A percentile compares a stretch with the other conserved stretches of the same genome.
Conservation (phyloP, 2,329 filamentous ascomycete genomes). For the Paecilomyces sp. region DNA sequence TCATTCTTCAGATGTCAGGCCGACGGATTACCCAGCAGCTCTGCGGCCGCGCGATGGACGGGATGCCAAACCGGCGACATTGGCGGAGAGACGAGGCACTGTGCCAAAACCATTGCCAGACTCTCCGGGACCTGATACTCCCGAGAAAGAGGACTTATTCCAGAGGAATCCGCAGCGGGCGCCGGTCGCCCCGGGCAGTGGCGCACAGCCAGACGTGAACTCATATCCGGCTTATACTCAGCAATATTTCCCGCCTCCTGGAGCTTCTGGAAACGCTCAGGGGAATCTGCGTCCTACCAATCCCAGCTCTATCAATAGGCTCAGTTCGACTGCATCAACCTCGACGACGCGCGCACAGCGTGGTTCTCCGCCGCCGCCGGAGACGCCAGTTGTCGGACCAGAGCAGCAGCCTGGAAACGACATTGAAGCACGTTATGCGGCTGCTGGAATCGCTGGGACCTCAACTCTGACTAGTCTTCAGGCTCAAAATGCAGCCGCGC, state of each 20-base stretch:
- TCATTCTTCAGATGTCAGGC: conserved; percentile 18
- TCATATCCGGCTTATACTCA: conserved; percentile 50
- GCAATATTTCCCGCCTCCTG: conserved; percentile 56
- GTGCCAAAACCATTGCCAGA: conserved; percentile 72
- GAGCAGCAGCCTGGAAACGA: conserved; percentile 65
- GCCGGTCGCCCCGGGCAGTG: conserved; percentile 24
- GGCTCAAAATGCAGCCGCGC: conserved; percentile 70
- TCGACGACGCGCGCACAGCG: conserved; percentile 88
- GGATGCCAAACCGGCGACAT: conserved; percentile 49
- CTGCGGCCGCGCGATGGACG: conserved; percentile 40
- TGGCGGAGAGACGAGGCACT: conserved; percentile 78
- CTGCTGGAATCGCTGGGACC: conserved; percentile 80
- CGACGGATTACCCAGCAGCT: conserved; percentile 31
- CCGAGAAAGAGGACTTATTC: conserved; percentile 74
- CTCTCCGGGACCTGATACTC: conserved; percentile 67
- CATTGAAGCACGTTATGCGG: conserved; percentile 87
- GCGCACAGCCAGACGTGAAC: conserved; percentile 19
- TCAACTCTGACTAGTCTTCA: conserved; percentile 71
- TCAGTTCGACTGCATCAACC: conserved; percentile 79
- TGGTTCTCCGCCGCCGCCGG: conserved; percentile 89
- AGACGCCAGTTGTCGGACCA: conserved; percentile 76
- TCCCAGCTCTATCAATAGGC: conserved; percentile 50
- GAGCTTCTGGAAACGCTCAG: conserved; percentile 15
- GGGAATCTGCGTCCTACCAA: conserved; percentile 45
- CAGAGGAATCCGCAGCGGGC: conserved; percentile 50